A percentile compares a stretch with the other conserved stretches of the same genome.
phyloP scores from a whole-genome alignment of 164 flowering plant species.

The Vitis rotundifolia region DNA sequence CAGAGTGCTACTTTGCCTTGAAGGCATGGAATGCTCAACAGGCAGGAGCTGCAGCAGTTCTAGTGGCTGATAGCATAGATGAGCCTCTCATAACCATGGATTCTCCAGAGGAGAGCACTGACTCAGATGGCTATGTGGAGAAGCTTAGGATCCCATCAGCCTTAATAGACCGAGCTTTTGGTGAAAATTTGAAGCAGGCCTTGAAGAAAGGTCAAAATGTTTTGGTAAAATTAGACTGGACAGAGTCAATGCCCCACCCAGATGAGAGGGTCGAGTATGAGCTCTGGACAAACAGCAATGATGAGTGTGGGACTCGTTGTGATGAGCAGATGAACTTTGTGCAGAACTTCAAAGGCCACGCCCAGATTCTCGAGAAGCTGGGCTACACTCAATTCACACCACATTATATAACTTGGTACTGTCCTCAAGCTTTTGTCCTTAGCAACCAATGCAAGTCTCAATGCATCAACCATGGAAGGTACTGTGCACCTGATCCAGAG shows the following conservation, averaged over 20 bases:
- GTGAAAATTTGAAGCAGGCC: slow-evolving; percentile 61
- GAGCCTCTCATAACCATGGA: slow-evolving; percentile 96
- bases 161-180: slow-evolving; percentile 56
- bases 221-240: slow-evolving; percentile 73
- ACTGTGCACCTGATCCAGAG: slow-evolving; percentile 95
- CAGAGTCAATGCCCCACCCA: slow-evolving; percentile 87
- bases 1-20: slow-evolving; percentile 87
- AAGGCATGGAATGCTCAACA: slow-evolving; percentile 89
- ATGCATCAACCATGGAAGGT: slow-evolving; percentile 88
- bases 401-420: slow-evolving; percentile 93
- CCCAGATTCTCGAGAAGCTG: slow-evolving; percentile 80
- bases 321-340: slow-evolving; percentile 81
- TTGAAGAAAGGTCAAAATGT: slow-evolving; percentile 50
- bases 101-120: slow-evolving; percentile 66
- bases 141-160: slow-evolving; percentile 85
- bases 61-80: slow-evolving; percentile 73
- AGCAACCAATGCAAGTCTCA: slow-evolving; percentile 87
- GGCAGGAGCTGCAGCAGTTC: slow-evolving; percentile 93
- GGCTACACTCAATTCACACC: slow-evolving; percentile 85
- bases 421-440: slow-evolving; percentile 61
- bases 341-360: slow-evolving; percentile 78
- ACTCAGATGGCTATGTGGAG: slow-evolving; percentile 57
- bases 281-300: slow-evolving; percentile 94
- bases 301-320: slow-evolving; percentile 83
- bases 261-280: slow-evolving; percentile 89